These are phyloP conservation scores for Aspergillus baeticus DNA, from an alignment of 495 filamentous ascomycete species.

Conservation along the genomic window DNA sequence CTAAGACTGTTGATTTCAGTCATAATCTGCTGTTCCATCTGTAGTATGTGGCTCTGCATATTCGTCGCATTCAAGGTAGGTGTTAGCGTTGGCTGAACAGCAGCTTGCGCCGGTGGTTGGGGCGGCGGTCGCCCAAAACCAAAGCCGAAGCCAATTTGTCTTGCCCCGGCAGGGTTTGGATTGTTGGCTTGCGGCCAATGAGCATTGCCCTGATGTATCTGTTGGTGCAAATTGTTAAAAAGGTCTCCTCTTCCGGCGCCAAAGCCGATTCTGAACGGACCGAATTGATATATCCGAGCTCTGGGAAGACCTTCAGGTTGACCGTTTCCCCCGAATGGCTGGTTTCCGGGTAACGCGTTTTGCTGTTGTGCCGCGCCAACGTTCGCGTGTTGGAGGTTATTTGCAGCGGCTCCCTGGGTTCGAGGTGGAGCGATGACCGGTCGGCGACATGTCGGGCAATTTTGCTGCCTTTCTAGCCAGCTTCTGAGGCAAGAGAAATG, in stretches of 20 bases:
- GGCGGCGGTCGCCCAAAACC: slow-evolving; percentile 42
- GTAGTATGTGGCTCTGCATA: slow-evolving; percentile 56
- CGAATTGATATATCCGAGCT: slow-evolving; percentile 52
- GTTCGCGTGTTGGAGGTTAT: slow-evolving; percentile 28
- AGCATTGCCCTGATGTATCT: slow-evolving; percentile 43
- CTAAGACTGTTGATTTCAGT: slow-evolving; percentile 60
- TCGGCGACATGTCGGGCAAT: slow-evolving; percentile 90
- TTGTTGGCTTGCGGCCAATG: slow-evolving; percentile 33
- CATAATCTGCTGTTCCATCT: slow-evolving; percentile 65
- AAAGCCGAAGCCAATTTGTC: slow-evolving; percentile 44
- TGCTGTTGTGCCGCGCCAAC: slow-evolving; percentile 27
- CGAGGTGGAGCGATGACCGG: slow-evolving; percentile 56
- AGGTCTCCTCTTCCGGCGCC: slow-evolving; percentile 53
- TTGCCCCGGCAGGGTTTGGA: slow-evolving; percentile 30
- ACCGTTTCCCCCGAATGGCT: slow-evolving; percentile 29
- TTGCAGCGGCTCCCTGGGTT: slow-evolving; percentile 25
- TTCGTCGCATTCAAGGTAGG: slow-evolving; percentile 20
- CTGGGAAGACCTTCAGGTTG: slow-evolving; percentile 36
- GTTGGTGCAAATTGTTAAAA: slow-evolving; percentile 53
- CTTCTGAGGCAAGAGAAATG: slow-evolving; percentile 93
- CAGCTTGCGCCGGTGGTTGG: slow-evolving; percentile 22
- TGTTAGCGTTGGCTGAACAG: slow-evolving; percentile 16
- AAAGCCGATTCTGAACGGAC: slow-evolving; percentile 58
- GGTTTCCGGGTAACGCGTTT: slow-evolving; percentile 31
- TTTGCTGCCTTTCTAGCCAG: slow-evolving; percentile 98